Conservation (phyloP, 345 rosid genomes). For the Gossypium thurberi region DNA sequence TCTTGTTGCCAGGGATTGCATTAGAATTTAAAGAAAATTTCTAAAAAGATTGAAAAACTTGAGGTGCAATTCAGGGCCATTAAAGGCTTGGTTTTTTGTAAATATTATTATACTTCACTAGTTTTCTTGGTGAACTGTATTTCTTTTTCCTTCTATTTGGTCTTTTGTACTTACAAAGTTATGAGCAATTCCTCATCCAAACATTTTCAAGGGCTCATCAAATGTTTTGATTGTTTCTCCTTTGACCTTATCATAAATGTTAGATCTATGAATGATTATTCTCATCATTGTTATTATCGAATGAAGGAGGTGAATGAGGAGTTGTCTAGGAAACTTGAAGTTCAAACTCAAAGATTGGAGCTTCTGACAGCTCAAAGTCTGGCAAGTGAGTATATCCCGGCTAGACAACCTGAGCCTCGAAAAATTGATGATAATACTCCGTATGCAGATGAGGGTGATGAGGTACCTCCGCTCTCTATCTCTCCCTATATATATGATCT, state of each 20-base stretch:
- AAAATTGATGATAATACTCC: conserved; percentile 44
- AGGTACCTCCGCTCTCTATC: conserved; percentile 44
- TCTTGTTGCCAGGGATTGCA: neutral
- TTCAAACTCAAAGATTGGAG: conserved; percentile 91
- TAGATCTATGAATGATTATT: neutral
- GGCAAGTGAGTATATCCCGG: conserved; percentile 41
- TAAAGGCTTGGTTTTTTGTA: neutral
- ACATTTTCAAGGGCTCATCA: neutral
- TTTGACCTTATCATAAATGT: neutral
- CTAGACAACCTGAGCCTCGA: conserved; percentile 48
- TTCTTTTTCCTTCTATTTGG: neutral
- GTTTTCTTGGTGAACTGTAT: neutral
- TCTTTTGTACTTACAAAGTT: neutral
- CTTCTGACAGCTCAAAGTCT: conserved; percentile 79
- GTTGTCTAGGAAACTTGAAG: conserved; percentile 75
- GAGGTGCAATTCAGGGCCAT: neutral
- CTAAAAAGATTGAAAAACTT: neutral
- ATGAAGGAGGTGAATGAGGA: conserved; percentile 81
- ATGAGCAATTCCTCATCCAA: neutral
- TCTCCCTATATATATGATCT: neutral
- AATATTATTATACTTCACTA: neutral
- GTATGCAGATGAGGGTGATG: conserved; percentile 97
- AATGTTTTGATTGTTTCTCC: neutral
- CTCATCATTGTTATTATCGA: conserved; percentile 11
- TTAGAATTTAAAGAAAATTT: neutral